Percentiles rank a stretch among this genome's conserved stretches.
Conservation (phyloP, 495 filamentous ascomycete species). For the Podospora sp. region DNA sequence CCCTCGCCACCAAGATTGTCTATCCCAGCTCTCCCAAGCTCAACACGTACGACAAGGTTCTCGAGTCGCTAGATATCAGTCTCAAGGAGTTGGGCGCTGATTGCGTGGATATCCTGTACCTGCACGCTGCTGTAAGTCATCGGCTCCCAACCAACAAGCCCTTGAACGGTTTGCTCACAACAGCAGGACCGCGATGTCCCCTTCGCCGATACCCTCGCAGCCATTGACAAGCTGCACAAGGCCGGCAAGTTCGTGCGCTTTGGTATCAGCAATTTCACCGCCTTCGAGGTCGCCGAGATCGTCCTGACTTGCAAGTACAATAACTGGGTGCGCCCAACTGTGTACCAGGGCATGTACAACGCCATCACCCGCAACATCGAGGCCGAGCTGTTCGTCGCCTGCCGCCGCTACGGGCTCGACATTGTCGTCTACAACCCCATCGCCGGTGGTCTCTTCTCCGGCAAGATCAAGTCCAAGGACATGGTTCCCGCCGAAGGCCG, state of each 20-base stretch:
- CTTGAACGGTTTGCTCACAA: neutral
- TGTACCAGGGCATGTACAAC: conserved; percentile 72
- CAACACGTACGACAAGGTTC: conserved; percentile 64
- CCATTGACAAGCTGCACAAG: conserved; percentile 79
- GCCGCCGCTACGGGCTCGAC: conserved; percentile 81
- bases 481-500: conserved; percentile 66
- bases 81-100: conserved; percentile 75
- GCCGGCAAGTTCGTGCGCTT: conserved; percentile 84
- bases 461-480: conserved; percentile 78
- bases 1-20: conserved; percentile 77
- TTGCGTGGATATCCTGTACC: conserved; percentile 82
- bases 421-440: conserved; percentile 92
- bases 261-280: conserved; percentile 81
- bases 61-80: conserved; percentile 62
- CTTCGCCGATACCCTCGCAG: conserved; percentile 78
- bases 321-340: conserved; percentile 70
- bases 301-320: conserved; percentile 79
- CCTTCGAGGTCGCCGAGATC: conserved; percentile 90
- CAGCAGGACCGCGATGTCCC: conserved; percentile 66
- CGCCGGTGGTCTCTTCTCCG: conserved; percentile 81
- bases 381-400: conserved; percentile 75
- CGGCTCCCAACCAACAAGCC: neutral
- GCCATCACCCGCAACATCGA: conserved; percentile 76
- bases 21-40: conserved; percentile 63
- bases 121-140: conserved; percentile 66